Conservation (phyloP, 257 asterid species). For the Nicotiana knightiana region DNA sequence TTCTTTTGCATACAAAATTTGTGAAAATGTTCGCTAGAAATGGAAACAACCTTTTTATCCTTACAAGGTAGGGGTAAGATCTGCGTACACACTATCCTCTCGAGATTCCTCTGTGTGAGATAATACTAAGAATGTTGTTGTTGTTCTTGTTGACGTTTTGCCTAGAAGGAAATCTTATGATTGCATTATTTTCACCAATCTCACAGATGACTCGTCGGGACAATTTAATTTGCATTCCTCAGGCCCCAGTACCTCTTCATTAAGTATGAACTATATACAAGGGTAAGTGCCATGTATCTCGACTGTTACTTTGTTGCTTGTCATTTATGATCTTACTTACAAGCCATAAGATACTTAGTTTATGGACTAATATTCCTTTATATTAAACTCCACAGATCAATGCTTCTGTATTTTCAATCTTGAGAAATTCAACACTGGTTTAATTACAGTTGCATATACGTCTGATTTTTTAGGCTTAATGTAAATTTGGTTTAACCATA, state of each 20-base stretch:
- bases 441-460: background rate
- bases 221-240: slow-evolving; percentile 38
- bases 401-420: background rate
- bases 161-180: background rate
- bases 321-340: background rate
- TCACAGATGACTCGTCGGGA: slow-evolving; percentile 45
- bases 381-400: background rate
- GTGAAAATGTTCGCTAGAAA: no score
- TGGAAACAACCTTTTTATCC: no score
- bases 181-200: background rate
- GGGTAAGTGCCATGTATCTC: slow-evolving; percentile 31
- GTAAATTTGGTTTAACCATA: background rate
- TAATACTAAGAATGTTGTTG: no score
- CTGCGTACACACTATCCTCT: no score
- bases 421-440: background rate
- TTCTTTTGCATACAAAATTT: no score
- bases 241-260: slow-evolving; percentile 41
- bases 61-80: no score
- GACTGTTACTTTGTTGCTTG: background rate
- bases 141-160: background rate
- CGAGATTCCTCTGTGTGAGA: no score
- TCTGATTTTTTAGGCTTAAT: background rate
- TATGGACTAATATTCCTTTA: background rate
- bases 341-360: background rate
- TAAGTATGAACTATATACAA: slow-evolving; percentile 46